Evolutionary conservation across 176 grass and related monocot species (phyloP), one percentile per base, ranked within the genome.

Genomic region (Saccharum spontaneum): DNA sequence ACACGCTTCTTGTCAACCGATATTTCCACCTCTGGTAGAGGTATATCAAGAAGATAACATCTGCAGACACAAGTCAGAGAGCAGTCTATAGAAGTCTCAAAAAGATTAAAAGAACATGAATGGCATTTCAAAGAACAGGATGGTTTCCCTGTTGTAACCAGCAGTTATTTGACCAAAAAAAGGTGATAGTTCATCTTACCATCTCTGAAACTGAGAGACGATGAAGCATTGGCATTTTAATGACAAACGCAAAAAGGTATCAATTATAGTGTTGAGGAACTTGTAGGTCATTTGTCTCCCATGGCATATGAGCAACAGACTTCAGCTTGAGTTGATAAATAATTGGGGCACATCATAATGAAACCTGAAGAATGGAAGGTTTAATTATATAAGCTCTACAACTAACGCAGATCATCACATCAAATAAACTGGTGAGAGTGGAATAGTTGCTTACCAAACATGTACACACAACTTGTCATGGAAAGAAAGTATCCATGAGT

Each of bases 251-350:
- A 6, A 99, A 99, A 79, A 99, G 91, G 31, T 99, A 22, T 99
- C 97, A 10, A 99, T 97, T 38, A 99, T 99, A 46, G 97, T 99
- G 83, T 99, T 99, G n/a, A 99, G 93, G 85, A 99, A 99, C 82
- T 99, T 99, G 82, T 99, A 99, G 55, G 97, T 99, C 97, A 99
- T 99, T 74, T 99, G 97, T 66, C 97, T 94, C 97, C n/a, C 97
- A 99, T 75, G 97, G 97, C 83, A 99, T 94, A 84, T 99, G 97
- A 36, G 97, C 90, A 6, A 99, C 97, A 2, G 97, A 99, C 84
- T 97, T 40, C 14, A 99, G 93, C 79, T 99, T 99, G 81, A 99
- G 80, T 99, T 99, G 88, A 99, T 99, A 78, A 99, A 99, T 79
- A 99, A 78, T 87, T 99, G 97, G 60, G 97, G 79, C 97, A 99